Base-by-base conservation (phyloP, 2,329 filamentous ascomycete species). In the Trichoderma koningii region DNA sequence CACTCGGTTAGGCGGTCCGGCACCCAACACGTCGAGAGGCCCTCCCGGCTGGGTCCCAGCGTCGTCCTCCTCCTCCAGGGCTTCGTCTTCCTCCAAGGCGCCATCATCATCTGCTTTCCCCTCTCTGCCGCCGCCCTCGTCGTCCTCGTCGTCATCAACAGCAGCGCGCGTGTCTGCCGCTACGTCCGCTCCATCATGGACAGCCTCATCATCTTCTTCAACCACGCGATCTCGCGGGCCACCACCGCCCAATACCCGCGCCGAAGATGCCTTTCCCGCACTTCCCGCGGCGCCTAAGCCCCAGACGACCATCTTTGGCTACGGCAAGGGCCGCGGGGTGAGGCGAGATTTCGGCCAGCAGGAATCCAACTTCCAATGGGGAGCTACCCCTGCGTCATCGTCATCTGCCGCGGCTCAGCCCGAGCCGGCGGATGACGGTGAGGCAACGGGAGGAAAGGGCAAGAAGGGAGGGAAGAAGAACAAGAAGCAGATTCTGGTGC, bases 251-350 rank as follows among this genome's bases (percentile, higher is more conserved):
- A 79, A 69, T 38, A 67, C 71, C 10, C 66, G 72, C 34, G 76
- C 75, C 53, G 77, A 78, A 51, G 89, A 93, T 68, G 87, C 88
- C 0, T 97, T 97, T 77, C 94, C 93, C 0, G 89, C 92, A 1
- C 82, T 97, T 1, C 93, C 93, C 0, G 83, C 87, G 0, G 93
- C 92, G 1, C 84, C 90, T 0, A 97, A 88, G 71, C 84, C 85
- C 3, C 80, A 80, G 48, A 87, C 84, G 1, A 86, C 84, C 0
- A 86, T 88, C 51, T 87, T 87, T 63, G 85, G 85, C 3, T 87
- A 88, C 69, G 86, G 86, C 2, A 75, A 78, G 5, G 78, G 85
- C 4, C 74, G 78, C 4, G 75, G 80, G 38, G 85, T 89, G 17
- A 79, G 84, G 53, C 76, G 86, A 48, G 85, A 88, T 70, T 76